Evolutionary conservation across 2,329 filamentous ascomycete species (phyloP).

Genomic region (Colletotrichum eleusines): DNA sequence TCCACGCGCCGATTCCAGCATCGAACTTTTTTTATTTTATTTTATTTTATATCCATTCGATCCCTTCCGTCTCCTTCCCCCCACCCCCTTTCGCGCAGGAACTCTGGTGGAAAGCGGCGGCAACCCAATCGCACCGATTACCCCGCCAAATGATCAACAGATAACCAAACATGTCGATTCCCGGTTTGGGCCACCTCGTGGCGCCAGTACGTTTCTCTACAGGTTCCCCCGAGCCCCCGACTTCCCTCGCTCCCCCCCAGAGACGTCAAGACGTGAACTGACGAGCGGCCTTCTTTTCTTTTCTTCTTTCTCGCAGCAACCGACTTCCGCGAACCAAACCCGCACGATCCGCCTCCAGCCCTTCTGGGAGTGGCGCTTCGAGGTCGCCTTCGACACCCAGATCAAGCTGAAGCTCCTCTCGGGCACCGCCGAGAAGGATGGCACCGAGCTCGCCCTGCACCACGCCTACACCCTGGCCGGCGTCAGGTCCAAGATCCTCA

Average conservation of each 20-base stretch:
- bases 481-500: conserved; percentile 88
- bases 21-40: neutral
- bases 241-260: neutral
- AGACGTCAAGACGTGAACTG: neutral
- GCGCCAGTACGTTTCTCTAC: conserved; percentile 61
- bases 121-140: neutral
- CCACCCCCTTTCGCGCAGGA: no score
- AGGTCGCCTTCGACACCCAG: conserved; percentile 67
- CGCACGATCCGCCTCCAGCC: conserved; percentile 67
- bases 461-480: conserved; percentile 85
- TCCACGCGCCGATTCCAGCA: conserved; percentile 9
- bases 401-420: conserved; percentile 73
- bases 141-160: conserved; percentile 20
- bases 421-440: conserved; percentile 93
- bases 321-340: conserved; percentile 55
- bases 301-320: conserved; percentile 38
- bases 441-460: conserved; percentile 88
- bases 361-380: conserved; percentile 83
- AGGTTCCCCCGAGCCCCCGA: no score
- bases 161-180: conserved; percentile 73
- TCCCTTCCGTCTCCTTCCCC: neutral
- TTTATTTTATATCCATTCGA: neutral
- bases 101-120: neutral
- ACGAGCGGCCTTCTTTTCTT: neutral
- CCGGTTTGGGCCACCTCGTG: conserved; percentile 77